Evolutionary conservation across 139 green algal species (phyloP).

Genomic region (Auxenochlorella pyrenoidosa): DNA sequence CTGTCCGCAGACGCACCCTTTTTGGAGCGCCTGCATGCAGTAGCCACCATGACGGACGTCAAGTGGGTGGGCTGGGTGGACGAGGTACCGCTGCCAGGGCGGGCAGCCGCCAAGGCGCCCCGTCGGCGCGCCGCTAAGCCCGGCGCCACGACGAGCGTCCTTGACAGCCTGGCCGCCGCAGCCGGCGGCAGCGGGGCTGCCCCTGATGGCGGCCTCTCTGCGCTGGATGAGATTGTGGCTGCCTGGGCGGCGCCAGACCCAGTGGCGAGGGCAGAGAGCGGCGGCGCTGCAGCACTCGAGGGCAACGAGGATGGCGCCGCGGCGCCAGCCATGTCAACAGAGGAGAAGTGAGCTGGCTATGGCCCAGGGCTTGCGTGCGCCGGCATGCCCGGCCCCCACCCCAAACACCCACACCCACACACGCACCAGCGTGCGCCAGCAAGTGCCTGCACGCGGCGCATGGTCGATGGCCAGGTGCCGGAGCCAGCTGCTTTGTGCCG

Average conservation of each 20-base stretch:
- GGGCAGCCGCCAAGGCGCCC: neutral
- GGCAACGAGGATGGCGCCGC: neutral
- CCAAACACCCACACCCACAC: too few relatives aligned
- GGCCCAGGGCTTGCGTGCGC: neutral
- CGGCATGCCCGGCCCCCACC: too few relatives aligned
- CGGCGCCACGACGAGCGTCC: neutral
- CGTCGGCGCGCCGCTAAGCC: neutral
- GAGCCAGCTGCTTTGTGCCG: too few relatives aligned
- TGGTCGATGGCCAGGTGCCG: too few relatives aligned
- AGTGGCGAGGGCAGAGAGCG: neutral
- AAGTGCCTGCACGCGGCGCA: too few relatives aligned
- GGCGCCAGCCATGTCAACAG: neutral
- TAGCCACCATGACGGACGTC: neutral
- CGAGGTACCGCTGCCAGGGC: neutral
- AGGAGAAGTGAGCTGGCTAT: neutral
- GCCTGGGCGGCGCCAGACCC: neutral
- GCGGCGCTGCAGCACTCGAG: neutral
- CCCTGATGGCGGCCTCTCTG: neutral
- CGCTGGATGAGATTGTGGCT: neutral
- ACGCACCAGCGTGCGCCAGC: too few relatives aligned
- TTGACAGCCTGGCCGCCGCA: neutral
- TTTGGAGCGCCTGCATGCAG: neutral
- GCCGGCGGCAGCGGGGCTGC: too few relatives aligned
- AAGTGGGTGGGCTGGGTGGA: conserved; percentile 12
- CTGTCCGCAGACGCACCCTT: neutral